phyloP scores from a whole-genome alignment of 1,139 yeast genomes.

The Taphrina sp. region DNA sequence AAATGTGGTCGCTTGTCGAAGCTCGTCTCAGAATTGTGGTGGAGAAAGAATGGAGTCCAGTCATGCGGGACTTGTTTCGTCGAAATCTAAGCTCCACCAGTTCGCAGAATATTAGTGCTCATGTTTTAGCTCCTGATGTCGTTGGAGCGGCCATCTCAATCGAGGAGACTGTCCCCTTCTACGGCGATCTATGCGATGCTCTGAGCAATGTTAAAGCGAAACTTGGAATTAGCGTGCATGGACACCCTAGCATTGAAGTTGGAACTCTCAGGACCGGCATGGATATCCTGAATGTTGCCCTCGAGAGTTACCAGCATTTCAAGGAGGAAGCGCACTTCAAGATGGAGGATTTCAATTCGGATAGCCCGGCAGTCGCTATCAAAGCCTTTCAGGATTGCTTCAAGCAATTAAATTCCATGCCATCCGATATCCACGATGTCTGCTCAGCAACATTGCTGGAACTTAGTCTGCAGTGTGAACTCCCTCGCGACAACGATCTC shows the following conservation, averaged over 20 bases:
- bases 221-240: no score
- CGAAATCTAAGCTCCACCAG: constrained; percentile 39
- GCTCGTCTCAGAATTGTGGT: constrained; percentile 60
- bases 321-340: not conserved
- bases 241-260: constrained; percentile 2
- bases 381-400: constrained; percentile 25
- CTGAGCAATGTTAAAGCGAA: not conserved
- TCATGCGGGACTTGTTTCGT: constrained; percentile 82
- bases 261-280: not conserved
- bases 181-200: constrained; percentile 66
- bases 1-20: constrained; percentile 75
- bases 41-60: constrained; percentile 89
- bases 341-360: not conserved
- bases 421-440: constrained; percentile 5
- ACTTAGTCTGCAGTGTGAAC: constrained; percentile 50
- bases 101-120: constrained; percentile 48
- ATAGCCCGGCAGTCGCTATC: not conserved
- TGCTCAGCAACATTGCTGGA: constrained; percentile 40
- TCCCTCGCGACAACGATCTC: constrained; percentile 50
- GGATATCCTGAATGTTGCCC: constrained; percentile 5
- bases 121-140: constrained; percentile 85
- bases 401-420: constrained; percentile 26
- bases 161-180: constrained; percentile 79
- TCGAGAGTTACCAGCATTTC: constrained; percentile 16
- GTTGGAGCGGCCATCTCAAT: constrained; percentile 71